Percentiles rank a stretch among this genome's conserved stretches.
These are phyloP conservation scores for Sclerotinia nivalis DNA, from an alignment of 2,329 filamentous ascomycete genomes.

Conservation along the genomic window DNA sequence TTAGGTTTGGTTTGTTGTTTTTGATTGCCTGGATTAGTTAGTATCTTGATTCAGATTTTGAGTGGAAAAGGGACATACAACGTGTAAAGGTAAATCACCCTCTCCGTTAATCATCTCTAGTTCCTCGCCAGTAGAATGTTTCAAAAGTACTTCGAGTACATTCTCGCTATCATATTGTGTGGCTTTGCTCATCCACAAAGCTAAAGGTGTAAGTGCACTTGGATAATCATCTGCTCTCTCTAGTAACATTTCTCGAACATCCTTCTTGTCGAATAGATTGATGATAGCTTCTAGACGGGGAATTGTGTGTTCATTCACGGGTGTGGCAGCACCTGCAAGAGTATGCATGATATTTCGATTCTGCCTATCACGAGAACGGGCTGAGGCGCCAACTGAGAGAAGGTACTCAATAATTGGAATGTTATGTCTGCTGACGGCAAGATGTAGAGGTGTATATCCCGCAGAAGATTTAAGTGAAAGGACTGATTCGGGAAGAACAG, in stretches of 20 bases:
- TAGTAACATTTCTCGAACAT: conserved; percentile 58
- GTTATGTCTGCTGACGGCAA: conserved; percentile 62
- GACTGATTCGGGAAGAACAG: conserved; percentile 56
- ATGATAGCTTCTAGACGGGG: conserved; percentile 50
- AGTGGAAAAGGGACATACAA: conserved; percentile 45
- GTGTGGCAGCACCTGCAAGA: conserved; percentile 40
- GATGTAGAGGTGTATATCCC: conserved; percentile 66
- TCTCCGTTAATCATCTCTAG: conserved; percentile 61
- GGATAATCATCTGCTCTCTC: conserved; percentile 56
- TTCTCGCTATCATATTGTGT: neutral
- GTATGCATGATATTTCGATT: conserved; percentile 71
- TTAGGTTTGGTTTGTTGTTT: conserved; percentile 29
- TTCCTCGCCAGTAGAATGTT: conserved; percentile 57
- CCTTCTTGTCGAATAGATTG: conserved; percentile 56
- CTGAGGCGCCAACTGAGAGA: conserved; percentile 68
- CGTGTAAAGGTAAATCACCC: conserved; percentile 66
- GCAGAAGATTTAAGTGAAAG: conserved; percentile 61
- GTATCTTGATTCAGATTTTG: conserved; percentile 41
- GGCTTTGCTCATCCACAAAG: conserved; percentile 52
- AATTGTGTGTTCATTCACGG: conserved; percentile 31
- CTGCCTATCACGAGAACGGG: conserved; percentile 59
- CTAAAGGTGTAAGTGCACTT: conserved; percentile 63
- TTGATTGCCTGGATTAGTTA: conserved; percentile 44
- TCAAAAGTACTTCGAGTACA: conserved; percentile 51
- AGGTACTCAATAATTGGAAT: conserved; percentile 58